These are phyloP conservation scores for Lycium ferocissimum DNA, from an alignment of 257 asterid species.

Conservation along the genomic window DNA sequence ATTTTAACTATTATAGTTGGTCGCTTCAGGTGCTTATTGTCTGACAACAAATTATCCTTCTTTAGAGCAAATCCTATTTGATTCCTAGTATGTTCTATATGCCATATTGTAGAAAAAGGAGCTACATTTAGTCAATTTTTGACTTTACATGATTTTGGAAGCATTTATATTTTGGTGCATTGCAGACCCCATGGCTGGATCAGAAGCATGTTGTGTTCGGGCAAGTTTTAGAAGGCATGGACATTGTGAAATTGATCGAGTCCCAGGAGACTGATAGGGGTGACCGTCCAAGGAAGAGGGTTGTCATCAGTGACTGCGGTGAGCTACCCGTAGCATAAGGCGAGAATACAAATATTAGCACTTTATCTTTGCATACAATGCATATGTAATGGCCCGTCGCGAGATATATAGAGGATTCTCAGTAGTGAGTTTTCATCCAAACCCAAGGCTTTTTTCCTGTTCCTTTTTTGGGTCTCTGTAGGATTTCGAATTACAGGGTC, in stretches of 20 bases:
- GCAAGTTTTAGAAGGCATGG: slow-evolving; percentile 97
- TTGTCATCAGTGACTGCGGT: slow-evolving; percentile 86
- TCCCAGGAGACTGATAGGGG: slow-evolving; percentile 92
- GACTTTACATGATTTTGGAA: slow-evolving; percentile 4
- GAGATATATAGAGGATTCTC: slow-evolving; percentile 44
- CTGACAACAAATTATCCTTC: neutral
- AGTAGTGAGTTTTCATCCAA: slow-evolving; percentile 41
- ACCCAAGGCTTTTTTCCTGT: slow-evolving; percentile 27
- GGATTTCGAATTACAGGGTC: slow-evolving; percentile 29
- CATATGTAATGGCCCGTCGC: slow-evolving; percentile 9
- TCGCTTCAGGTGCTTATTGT: neutral
- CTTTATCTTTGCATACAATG: slow-evolving; percentile 24
- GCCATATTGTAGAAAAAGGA: neutral
- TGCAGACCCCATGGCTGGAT: slow-evolving; percentile 96
- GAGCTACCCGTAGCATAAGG: slow-evolving; percentile 76
- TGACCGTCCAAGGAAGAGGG: slow-evolving; percentile 84
- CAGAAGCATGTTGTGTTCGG: slow-evolving; percentile 91
- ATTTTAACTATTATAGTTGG: neutral
- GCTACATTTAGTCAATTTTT: neutral
- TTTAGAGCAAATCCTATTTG: neutral
- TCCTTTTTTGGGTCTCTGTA: slow-evolving; percentile 34
- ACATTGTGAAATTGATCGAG: slow-evolving; percentile 69
- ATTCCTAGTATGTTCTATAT: neutral
- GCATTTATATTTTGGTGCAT: slow-evolving; percentile 28
- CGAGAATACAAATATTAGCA: neutral